Conservation (phyloP, 306 rosid species). For the Begonia masoniana region DNA sequence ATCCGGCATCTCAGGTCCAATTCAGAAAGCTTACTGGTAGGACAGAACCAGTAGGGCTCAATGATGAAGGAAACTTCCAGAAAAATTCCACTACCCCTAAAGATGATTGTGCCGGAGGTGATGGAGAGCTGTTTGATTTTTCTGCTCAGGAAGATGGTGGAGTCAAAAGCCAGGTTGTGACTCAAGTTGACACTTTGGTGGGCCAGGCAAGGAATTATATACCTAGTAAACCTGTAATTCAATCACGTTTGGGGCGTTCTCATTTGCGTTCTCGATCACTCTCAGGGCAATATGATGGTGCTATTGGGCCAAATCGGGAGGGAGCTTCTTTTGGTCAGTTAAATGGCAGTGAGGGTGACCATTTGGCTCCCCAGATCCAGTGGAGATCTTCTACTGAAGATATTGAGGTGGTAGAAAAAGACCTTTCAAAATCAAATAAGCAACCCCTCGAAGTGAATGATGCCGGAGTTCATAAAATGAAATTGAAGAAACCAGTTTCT, state of each 20-base stretch:
- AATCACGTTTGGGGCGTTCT: slow-evolving; percentile 33
- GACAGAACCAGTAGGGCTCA: slow-evolving; percentile 22
- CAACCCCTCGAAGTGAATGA: slow-evolving; percentile 29
- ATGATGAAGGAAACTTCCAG: slow-evolving; percentile 35
- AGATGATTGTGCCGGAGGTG: slow-evolving; percentile 21
- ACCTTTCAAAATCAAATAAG: slow-evolving; percentile 14
- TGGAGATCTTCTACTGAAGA: slow-evolving; percentile 32
- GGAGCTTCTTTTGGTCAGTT: slow-evolving; percentile 27
- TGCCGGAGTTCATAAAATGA: slow-evolving; percentile 40
- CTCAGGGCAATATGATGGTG: slow-evolving; percentile 65
- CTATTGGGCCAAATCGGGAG: slow-evolving; percentile 29
- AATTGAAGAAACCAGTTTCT: slow-evolving; percentile 37
- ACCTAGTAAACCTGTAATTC: slow-evolving; percentile 29
- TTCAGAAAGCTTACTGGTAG: slow-evolving; percentile 15
- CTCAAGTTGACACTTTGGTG: slow-evolving; percentile 16
- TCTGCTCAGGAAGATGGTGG: slow-evolving; percentile 19
- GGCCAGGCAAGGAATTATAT: slow-evolving; percentile 10
- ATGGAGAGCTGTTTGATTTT: slow-evolving; percentile 15
- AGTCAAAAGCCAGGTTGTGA: slow-evolving; percentile 17
- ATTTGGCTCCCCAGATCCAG: slow-evolving; percentile 24
- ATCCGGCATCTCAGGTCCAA: slow-evolving; percentile 19
- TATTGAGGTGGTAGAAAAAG: slow-evolving; percentile 15
- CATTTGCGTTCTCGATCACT: slow-evolving; percentile 59
- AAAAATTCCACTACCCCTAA: slow-evolving; percentile 23
- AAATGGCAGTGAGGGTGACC: slow-evolving; percentile 29